Evolutionary conservation across 75 land plant species (phyloP).

Genomic region (Cryptomeria japonica): DNA sequence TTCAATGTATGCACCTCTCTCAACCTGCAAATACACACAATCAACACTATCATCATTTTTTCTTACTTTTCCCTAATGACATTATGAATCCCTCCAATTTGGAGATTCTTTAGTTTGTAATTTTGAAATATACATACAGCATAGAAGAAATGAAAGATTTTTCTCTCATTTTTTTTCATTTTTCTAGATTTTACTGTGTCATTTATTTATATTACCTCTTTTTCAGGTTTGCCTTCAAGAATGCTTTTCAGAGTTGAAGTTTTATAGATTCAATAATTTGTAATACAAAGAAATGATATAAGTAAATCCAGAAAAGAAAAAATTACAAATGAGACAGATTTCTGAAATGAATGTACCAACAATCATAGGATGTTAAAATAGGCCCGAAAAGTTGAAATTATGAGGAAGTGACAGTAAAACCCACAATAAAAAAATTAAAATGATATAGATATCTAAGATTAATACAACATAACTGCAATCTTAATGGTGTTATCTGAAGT

Average conservation of each 20-base stretch:
- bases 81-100: background rate
- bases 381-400: background rate
- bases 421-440: background rate
- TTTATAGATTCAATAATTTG: background rate
- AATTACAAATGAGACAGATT: background rate
- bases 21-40: constrained; percentile 26
- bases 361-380: too few species aligned
- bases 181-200: background rate
- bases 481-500: background rate
- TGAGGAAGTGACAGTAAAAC: background rate
- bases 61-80: background rate
- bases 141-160: background rate
- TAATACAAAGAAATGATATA: background rate
- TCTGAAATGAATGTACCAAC: background rate
- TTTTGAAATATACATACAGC: background rate
- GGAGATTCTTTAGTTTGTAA: background rate
- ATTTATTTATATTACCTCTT: too few species aligned
- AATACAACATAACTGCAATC: background rate
- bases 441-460: background rate
- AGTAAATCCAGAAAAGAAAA: background rate
- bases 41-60: background rate
- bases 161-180: too few species aligned
- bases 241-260: background rate
- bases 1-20: constrained; percentile 50
- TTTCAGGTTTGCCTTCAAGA: background rate